Evolutionary conservation across 495 filamentous ascomycete genomes (phyloP), one percentile per base, ranked within the genome.

Genomic region (Lasiosphaeria ovina): DNA sequence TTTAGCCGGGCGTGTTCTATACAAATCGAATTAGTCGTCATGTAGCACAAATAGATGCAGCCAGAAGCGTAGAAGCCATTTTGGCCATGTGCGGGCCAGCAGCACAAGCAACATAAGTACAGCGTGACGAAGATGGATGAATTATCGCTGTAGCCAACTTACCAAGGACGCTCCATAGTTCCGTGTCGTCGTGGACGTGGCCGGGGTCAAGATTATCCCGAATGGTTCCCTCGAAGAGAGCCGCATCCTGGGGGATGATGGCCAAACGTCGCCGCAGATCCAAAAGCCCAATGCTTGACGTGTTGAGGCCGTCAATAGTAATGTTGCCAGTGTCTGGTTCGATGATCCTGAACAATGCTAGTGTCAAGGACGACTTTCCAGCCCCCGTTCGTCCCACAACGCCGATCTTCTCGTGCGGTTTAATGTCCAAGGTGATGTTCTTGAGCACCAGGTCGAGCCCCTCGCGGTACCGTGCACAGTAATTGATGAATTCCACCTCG

Each of bases 211-310:
- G 82, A 72, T 99, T 99, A 74, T 98, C 95, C 66, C 95, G 84
- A 62, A 99, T 81, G 16, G 92, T 93, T 50, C 95, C 95, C 78
- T 98, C 92, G 67, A 99, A 99, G 66, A 99, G 84, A 66, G 93
- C 92, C 53, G 95, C 92, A 77, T 99, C 95, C 69, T 99, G 95
- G 17, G 95, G 95, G 66, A 99, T 99, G 73, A 99, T 99, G 47
- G 95, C 93, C 42, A 99, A 82, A 54, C 94, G 89, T 32, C 92
- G 84, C 58, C 95, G 84, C 58, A 99, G 82, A 71, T 98, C 95
- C 55, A 91, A 74, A 57, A 99, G 76, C 6, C 95, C 95, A 74
- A 98, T 97, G 10, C 83, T 88, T 36, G 91, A 91, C 4, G 94
- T 93, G 75, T 97, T 89, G 51, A 98, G 75, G 17, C 82, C 82